phyloP scores from a whole-genome alignment of 2,329 filamentous ascomycete genomes.

The Verticillium zaregamsianum region DNA sequence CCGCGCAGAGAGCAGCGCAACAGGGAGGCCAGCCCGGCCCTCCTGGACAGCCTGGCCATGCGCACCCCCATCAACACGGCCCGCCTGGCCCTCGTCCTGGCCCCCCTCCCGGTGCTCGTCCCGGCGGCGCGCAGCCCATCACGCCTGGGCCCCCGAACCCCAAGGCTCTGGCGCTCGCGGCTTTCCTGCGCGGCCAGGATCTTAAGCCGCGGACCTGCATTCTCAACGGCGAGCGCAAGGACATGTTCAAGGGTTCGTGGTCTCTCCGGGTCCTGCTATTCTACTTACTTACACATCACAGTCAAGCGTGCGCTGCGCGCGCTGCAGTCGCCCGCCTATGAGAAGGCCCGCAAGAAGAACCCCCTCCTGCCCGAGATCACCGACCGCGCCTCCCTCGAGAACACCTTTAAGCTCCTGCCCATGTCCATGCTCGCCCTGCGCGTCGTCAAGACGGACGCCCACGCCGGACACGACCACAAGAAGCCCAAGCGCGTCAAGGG shows the following conservation, averaged over 20 bases:
- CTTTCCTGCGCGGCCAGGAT: constrained; percentile 79
- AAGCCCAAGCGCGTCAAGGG: constrained; percentile 89
- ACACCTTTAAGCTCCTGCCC: constrained; percentile 90
- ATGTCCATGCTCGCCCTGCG: constrained; percentile 91
- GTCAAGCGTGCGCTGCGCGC: constrained; percentile 95
- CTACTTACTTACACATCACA: constrained; percentile 29
- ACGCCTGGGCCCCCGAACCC: constrained; percentile 80
- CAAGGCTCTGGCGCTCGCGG: constrained; percentile 81
- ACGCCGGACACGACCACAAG: constrained; percentile 74
- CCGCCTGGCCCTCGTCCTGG: constrained; percentile 16
- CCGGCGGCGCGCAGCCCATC: constrained; percentile 58
- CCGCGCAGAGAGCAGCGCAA: constrained; percentile 11
- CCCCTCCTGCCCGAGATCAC: constrained; percentile 81
- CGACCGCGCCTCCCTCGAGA: constrained; percentile 84
- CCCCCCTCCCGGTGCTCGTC: constrained; percentile 19
- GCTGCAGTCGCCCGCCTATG: constrained; percentile 82
- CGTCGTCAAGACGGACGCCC: constrained; percentile 76
- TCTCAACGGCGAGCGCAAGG: constrained; percentile 91
- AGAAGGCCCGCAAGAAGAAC: constrained; percentile 86
- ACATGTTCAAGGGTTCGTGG: constrained; percentile 85
- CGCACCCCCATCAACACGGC: constrained; percentile 24
- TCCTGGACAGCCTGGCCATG: constrained; percentile 12
- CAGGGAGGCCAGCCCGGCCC: constrained; percentile 24
- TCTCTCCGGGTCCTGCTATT: not conserved
- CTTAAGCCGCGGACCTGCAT: constrained; percentile 90